These are phyloP conservation scores for Xerophyta viscosa DNA, from an alignment of 106 monocot genomes.

Conservation along the genomic window DNA sequence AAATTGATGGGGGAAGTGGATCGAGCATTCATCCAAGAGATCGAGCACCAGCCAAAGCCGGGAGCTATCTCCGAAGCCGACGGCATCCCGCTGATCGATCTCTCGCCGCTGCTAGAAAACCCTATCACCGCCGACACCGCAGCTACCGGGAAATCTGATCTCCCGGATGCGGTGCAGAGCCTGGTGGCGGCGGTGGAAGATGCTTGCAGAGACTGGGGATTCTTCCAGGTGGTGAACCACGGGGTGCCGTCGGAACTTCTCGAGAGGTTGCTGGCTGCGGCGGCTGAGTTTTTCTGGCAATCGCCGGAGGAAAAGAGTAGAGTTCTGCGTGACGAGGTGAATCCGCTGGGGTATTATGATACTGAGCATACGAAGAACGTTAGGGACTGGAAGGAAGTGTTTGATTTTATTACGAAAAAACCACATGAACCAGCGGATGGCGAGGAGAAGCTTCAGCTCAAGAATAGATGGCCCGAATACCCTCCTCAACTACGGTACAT, in stretches of 20 bases:
- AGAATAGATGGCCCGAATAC: slow-evolving; percentile 21
- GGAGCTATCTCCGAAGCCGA: slow-evolving; percentile 10
- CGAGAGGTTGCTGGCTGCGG: slow-evolving; percentile 14
- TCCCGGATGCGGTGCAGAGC: not conserved
- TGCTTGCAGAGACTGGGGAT: slow-evolving; percentile 56
- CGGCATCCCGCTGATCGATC: slow-evolving; percentile 25
- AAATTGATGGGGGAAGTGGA: slow-evolving; percentile 25
- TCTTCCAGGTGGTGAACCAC: slow-evolving; percentile 70
- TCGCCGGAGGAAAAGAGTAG: slow-evolving; percentile 39
- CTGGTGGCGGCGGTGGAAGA: slow-evolving; percentile 29
- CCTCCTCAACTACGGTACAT: slow-evolving; percentile 7
- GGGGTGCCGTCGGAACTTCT: slow-evolving; percentile 30
- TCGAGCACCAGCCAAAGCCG: slow-evolving; percentile 28
- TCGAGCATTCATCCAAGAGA: slow-evolving; percentile 25
- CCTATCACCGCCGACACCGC: too few species aligned
- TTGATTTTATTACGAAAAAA: slow-evolving; percentile 12
- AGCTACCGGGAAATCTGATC: not conserved
- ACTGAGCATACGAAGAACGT: slow-evolving; percentile 38
- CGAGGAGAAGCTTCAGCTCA: not conserved
- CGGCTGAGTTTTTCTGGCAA: slow-evolving; percentile 44
- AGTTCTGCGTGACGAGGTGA: slow-evolving; percentile 33
- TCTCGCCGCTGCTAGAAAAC: slow-evolving; percentile 12
- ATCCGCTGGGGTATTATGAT: slow-evolving; percentile 30
- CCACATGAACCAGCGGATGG: not conserved
- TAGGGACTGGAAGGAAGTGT: slow-evolving; percentile 39